phyloP scores from a whole-genome alignment of 2,329 filamentous ascomycete genomes.

The Aspergillus persii region DNA sequence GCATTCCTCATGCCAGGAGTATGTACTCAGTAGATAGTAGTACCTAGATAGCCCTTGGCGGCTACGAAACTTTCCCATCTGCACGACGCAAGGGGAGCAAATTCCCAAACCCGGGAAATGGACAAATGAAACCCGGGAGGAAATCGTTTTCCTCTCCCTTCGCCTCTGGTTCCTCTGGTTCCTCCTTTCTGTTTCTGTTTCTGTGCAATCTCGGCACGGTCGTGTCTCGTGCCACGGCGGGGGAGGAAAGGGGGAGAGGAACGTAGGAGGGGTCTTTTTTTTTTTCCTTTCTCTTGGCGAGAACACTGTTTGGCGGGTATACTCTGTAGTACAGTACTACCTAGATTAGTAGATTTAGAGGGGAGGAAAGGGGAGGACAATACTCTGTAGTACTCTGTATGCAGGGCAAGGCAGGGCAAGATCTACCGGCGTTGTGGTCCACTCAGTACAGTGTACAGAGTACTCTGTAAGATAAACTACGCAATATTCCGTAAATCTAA shows the following conservation, averaged over 20 bases:
- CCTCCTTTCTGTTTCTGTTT: not conserved
- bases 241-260: not conserved
- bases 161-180: no score
- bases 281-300: slow-evolving; percentile 2
- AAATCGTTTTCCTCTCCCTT: not conserved
- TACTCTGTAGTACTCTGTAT: no score
- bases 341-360: no score
- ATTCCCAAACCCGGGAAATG: not conserved
- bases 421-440: no score
- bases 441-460: no score
- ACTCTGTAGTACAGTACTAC: no score
- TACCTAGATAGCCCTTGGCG: not conserved
- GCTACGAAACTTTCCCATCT: not conserved
- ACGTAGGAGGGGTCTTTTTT: not conserved
- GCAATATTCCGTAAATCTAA: no score
- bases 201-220: slow-evolving; percentile 7
- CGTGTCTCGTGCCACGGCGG: slow-evolving; percentile 8
- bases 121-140: not conserved
- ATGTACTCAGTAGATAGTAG: not conserved
- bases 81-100: not conserved
- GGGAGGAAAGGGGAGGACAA: no score
- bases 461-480: no score
- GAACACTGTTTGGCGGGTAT: not conserved
- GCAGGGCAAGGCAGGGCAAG: no score
- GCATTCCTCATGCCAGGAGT: not conserved